Evolutionary conservation across 345 rosid genomes (phyloP), one percentile per base, ranked within the genome.

Genomic region (Citrus mangshanensis): DNA sequence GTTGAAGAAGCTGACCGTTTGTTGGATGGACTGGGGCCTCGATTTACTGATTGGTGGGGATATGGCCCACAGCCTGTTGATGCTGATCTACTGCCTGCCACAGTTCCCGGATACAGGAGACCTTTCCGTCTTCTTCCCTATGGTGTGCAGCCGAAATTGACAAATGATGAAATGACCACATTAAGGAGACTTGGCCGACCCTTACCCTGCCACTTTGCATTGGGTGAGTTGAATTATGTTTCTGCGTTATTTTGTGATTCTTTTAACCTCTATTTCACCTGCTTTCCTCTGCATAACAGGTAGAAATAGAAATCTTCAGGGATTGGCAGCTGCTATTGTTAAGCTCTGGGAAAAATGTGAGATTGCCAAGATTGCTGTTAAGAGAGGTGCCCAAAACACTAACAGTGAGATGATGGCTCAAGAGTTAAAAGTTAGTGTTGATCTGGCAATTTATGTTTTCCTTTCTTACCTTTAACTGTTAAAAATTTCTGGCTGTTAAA

Each of bases 331-430:
- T 83, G 84, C 96, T 13, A 85, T 93, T 67, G 80, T 92, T 80
- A 93, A 93, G 89, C 91, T 95, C 25, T 95, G 99, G 99, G 99
- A 89, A 82, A 93, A 90, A 90, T 95, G 96, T 85, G 99, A 95
- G 89, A 86, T 93, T 84, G 98, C 85, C 70, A 95, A 95, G 88
- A 86, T 95, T 88, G 95, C 97, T 28, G 91, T 93, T 69, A 95
- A 93, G 92, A 95, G 97, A 89, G 97, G 96, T 72, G 89, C 80
- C 25, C 94, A 92, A 82, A 91, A 91, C 84, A 91, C 95, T 13
- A 90, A 89, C 72, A 91, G 95, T 77, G 88, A 81, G 85, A 59
- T 92, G 87, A 95, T 95, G 98, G 95, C 95, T 28, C 92, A 92
- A 85, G 97, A 95, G 82, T 83, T 95, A 64, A 92, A 89, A 94